Conservation (phyloP, 2,329 filamentous ascomycete species). For the Ceratocystis diversiconidia region DNA sequence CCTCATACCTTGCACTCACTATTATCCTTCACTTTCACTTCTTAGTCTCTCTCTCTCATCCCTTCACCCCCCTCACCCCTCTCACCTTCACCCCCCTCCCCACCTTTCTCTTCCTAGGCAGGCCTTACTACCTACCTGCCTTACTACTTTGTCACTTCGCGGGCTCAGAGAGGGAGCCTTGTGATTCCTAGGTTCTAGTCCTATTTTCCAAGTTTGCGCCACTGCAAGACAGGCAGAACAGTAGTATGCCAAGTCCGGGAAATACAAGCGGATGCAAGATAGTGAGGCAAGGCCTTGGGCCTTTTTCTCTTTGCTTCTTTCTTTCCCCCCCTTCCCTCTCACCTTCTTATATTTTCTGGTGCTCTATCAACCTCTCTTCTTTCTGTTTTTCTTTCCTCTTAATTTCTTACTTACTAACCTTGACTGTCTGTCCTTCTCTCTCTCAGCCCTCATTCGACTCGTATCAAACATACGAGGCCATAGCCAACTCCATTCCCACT, state of each 20-base stretch:
- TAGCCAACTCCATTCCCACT: slow-evolving; percentile 29
- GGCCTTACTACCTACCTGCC: not conserved
- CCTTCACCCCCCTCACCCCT: not conserved
- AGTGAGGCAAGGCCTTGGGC: not conserved
- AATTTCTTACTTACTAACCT: not conserved
- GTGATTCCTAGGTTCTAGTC: not conserved
- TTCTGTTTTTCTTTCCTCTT: not conserved
- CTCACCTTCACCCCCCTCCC: not conserved
- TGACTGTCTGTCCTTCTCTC: slow-evolving; percentile 18
- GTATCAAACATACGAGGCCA: slow-evolving; percentile 23
- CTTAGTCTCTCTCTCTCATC: not conserved
- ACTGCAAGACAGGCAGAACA: not conserved
- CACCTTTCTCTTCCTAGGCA: not conserved
- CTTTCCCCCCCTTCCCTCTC: not conserved
- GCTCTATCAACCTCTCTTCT: not conserved
- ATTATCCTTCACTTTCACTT: not conserved
- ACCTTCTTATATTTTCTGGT: not conserved
- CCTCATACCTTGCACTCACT: not conserved
- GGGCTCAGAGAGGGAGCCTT: not conserved
- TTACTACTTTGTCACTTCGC: not conserved
- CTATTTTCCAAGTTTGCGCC: not conserved
- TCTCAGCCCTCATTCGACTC: slow-evolving; percentile 28
- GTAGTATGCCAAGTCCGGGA: not conserved
- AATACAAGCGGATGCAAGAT: not conserved
- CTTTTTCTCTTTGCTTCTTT: not conserved